phyloP scores from a whole-genome alignment of 2,329 filamentous ascomycete genomes.

The Penicillium polonicum region DNA sequence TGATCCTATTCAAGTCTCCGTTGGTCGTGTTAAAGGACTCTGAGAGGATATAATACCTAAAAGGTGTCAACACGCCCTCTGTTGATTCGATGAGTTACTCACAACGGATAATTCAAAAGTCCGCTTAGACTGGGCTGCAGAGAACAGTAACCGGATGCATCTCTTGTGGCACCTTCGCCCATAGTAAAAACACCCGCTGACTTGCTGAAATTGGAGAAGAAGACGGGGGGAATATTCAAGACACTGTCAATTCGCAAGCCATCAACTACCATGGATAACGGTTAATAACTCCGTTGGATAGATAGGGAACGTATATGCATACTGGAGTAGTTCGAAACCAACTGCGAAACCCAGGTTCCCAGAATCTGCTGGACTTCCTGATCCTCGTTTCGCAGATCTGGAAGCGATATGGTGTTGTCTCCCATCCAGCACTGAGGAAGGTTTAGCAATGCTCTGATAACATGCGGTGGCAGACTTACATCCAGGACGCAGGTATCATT shows the following conservation, averaged over 20 bases:
- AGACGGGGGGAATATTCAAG: constrained; percentile 46
- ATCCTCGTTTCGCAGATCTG: constrained; percentile 50
- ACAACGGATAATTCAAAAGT: constrained; percentile 48
- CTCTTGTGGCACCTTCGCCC: constrained; percentile 47
- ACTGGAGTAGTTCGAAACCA: constrained; percentile 46
- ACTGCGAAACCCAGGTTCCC: constrained; percentile 41
- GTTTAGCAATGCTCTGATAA: constrained; percentile 3
- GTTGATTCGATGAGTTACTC: neutral
- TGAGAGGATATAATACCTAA: constrained; percentile 37
- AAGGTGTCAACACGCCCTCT: neutral
- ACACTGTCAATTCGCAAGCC: constrained; percentile 54
- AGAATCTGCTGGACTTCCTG: constrained; percentile 42
- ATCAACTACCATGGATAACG: constrained; percentile 34
- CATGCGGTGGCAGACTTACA: neutral
- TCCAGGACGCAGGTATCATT: constrained; percentile 12
- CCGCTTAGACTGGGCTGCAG: constrained; percentile 46
- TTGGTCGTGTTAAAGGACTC: constrained; percentile 36
- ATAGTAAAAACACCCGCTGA: constrained; percentile 46
- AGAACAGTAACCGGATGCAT: constrained; percentile 39
- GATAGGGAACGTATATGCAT: neutral
- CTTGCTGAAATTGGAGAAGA: constrained; percentile 41
- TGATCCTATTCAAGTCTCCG: constrained; percentile 28
- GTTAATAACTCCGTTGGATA: neutral
- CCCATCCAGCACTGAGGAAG: constrained; percentile 49
- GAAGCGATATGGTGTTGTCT: constrained; percentile 47